Evolutionary conservation across 495 filamentous ascomycete species (phyloP).

Genomic region (Staphylotrichum tortipilum): DNA sequence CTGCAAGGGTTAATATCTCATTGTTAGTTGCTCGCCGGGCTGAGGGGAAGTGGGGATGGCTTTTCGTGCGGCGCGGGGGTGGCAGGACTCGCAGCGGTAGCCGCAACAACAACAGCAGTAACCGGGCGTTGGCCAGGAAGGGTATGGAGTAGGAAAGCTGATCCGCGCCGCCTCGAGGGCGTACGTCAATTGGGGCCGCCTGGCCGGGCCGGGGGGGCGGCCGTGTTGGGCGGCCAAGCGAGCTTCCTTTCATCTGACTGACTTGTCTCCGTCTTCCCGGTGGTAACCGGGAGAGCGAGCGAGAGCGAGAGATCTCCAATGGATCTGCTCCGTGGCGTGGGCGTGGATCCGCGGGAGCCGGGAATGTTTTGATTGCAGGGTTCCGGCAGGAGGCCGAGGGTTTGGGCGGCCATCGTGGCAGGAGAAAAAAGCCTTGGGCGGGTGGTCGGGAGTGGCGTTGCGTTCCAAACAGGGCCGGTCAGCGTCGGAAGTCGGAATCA

Average conservation of each 20-base stretch:
- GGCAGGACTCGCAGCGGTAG: no score
- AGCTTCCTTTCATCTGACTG: neutral
- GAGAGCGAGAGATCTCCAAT: neutral
- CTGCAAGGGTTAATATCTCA: no score
- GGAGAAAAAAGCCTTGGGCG: neutral
- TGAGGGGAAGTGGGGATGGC: no score
- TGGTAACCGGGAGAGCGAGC: neutral
- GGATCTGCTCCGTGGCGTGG: neutral
- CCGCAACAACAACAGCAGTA: no score
- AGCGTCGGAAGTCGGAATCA: constrained; percentile 6
- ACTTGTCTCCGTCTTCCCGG: neutral
- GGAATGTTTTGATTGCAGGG: constrained; percentile 8
- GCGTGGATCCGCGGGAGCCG: neutral
- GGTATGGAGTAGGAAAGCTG: neutral
- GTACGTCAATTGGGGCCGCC: no score
- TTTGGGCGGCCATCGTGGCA: neutral
- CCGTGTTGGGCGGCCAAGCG: neutral
- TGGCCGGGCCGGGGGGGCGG: neutral
- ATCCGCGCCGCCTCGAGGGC: neutral
- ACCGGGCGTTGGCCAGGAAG: no score
- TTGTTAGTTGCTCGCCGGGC: no score
- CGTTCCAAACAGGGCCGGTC: constrained; percentile 6
- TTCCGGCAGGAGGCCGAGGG: neutral
- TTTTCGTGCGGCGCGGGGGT: no score
- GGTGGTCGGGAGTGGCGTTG: neutral